Evolutionary conservation across 768 basidiomycete species (phyloP).

Genomic region (Amanita exitialis): DNA sequence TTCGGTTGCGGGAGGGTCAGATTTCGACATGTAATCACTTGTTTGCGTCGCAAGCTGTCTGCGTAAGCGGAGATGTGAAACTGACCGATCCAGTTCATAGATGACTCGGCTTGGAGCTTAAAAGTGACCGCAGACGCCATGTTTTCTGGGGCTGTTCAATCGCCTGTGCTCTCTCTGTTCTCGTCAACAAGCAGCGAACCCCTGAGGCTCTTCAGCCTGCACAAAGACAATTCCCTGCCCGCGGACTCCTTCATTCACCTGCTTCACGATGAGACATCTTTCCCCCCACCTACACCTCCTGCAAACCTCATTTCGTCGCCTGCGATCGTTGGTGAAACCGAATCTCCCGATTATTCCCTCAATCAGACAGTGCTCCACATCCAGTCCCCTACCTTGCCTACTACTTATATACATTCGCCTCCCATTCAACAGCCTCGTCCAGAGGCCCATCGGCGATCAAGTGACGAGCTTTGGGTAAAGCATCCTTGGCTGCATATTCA

Average conservation of each 20-base stretch:
- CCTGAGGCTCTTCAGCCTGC: conserved; percentile 41
- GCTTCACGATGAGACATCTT: conserved; percentile 46
- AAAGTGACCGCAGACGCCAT: conserved; percentile 18
- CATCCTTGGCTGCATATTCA: conserved; percentile 73
- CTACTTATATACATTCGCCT: conserved; percentile 62
- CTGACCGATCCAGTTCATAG: background rate
- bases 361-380: conserved; percentile 69
- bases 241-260: conserved; percentile 58
- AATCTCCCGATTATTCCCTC: conserved; percentile 26
- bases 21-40: too few relatives aligned
- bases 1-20: too few relatives aligned
- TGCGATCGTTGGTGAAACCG: conserved; percentile 16
- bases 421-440: conserved; percentile 10
- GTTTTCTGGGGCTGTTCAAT: conserved; percentile 52
- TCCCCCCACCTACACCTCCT: conserved; percentile 39
- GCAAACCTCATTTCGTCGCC: conserved; percentile 35
- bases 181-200: conserved; percentile 63
- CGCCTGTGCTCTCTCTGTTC: conserved; percentile 59
- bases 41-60: too few relatives aligned
- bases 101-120: background rate
- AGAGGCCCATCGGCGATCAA: conserved; percentile 9
- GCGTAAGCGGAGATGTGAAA: background rate
- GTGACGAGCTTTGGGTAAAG: conserved; percentile 44
- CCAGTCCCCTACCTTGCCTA: conserved; percentile 64
- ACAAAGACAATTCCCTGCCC: conserved; percentile 38